Percentiles rank a stretch among this genome's conserved stretches.
Evolutionary conservation across 192 early-diverging fungal genomes (phyloP).

Genomic region (Coemansia sp.): DNA sequence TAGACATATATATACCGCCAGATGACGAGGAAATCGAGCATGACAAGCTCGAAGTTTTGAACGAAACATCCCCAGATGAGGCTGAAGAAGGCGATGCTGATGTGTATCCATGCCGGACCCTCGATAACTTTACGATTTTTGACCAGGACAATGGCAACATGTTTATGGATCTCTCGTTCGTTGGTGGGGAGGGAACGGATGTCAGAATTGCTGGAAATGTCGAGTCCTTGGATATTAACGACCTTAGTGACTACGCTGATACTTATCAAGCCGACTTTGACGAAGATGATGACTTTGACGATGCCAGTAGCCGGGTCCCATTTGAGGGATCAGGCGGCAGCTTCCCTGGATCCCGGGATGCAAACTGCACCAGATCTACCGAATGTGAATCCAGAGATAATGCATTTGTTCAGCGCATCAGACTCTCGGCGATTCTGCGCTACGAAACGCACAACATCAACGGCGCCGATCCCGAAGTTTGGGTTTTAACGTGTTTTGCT

Average conservation of each 20-base stretch:
- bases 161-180: slow-evolving; percentile 45
- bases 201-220: slow-evolving; percentile 56
- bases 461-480: slow-evolving; percentile 37
- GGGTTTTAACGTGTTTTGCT: slow-evolving; percentile 52
- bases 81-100: slow-evolving; percentile 17
- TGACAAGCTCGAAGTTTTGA: slow-evolving; percentile 48
- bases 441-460: slow-evolving; percentile 35
- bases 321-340: slow-evolving; percentile 6
- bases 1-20: slow-evolving; percentile 16
- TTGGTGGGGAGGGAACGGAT: slow-evolving; percentile 49
- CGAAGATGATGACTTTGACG: slow-evolving; percentile 23
- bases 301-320: slow-evolving; percentile 13
- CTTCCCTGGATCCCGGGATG: slow-evolving; percentile 2
- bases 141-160: slow-evolving; percentile 36
- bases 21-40: slow-evolving; percentile 41
- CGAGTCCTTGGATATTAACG: slow-evolving; percentile 36
- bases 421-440: slow-evolving; percentile 43
- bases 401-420: slow-evolving; percentile 39
- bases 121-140: slow-evolving; percentile 59
- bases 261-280: slow-evolving; percentile 38
- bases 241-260: slow-evolving; percentile 11
- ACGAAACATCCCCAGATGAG: slow-evolving; percentile 35
- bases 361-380: background rate
- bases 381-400: slow-evolving; percentile 41
- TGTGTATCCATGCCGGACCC: slow-evolving; percentile 51